Evolutionary conservation across 2,329 filamentous ascomycete species (phyloP).

Genomic region (Talaromyces sp.): DNA sequence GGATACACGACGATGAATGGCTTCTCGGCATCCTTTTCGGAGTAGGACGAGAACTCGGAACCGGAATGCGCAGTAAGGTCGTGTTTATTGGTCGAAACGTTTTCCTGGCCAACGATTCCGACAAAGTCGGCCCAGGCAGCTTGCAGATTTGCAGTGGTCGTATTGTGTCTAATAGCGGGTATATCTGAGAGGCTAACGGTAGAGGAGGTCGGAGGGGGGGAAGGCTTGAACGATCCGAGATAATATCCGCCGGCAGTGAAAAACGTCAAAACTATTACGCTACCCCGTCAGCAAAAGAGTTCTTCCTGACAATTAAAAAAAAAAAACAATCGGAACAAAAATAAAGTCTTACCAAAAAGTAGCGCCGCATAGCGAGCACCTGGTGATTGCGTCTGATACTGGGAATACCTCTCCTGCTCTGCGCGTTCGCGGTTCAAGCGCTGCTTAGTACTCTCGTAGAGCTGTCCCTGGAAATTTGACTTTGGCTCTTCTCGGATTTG

Average conservation of each 20-base stretch:
- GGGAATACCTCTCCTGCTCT: conserved; percentile 48
- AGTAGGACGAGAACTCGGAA: conserved; percentile 58
- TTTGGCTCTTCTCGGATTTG: conserved; percentile 17
- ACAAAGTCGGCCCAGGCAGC: conserved; percentile 60
- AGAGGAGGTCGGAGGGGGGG: conserved; percentile 45
- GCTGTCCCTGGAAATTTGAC: conserved; percentile 53
- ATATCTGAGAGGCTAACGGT: conserved; percentile 49
- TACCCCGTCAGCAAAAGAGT: neutral
- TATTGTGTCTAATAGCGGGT: conserved; percentile 49
- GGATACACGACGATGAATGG: conserved; percentile 67
- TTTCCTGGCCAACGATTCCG: conserved; percentile 55
- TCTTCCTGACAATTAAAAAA: neutral
- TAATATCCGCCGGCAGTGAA: conserved; percentile 51
- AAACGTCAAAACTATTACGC: conserved; percentile 43
- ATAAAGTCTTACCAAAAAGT: conserved; percentile 25
- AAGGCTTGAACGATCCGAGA: conserved; percentile 46
- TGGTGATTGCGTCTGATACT: conserved; percentile 35
- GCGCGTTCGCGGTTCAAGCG: conserved; percentile 54
- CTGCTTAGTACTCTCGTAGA: conserved; percentile 57
- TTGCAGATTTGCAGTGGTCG: conserved; percentile 52
- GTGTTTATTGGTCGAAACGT: conserved; percentile 52
- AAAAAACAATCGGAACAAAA: neutral
- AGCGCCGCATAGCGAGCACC: conserved; percentile 34
- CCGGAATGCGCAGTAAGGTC: conserved; percentile 55
- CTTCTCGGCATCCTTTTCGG: conserved; percentile 34